Conservation (phyloP, 2,329 filamentous ascomycete genomes). For the Fusarium musae region DNA sequence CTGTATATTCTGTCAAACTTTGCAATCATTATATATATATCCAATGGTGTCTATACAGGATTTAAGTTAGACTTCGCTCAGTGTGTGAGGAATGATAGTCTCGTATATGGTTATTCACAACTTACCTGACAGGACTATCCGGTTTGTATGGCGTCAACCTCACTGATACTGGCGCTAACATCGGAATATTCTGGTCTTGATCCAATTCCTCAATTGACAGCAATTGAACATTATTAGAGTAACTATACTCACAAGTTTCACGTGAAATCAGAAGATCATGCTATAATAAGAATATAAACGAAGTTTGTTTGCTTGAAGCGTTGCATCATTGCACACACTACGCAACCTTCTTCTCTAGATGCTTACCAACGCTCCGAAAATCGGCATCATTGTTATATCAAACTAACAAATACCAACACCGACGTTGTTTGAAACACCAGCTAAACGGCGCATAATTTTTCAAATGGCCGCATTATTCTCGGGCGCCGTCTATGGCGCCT, state of each 20-base stretch:
- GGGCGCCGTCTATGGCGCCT: constrained; percentile 70
- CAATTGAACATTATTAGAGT: too few species aligned
- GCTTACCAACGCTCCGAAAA: constrained; percentile 19
- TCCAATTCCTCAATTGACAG: not conserved
- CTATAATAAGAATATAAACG: not conserved
- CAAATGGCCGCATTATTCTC: constrained; percentile 54
- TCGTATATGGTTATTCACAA: not conserved
- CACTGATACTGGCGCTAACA: not conserved
- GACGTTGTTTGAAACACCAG: not conserved
- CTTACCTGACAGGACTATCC: not conserved
- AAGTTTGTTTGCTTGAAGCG: not conserved
- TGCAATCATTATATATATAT: not conserved
- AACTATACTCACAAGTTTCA: rapidly evolving
- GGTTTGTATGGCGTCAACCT: not conserved
- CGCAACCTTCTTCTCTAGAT: not conserved
- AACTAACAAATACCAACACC: not conserved
- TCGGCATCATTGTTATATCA: not conserved
- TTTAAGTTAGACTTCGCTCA: too few species aligned
- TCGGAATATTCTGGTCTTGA: not conserved
- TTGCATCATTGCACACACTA: not conserved
- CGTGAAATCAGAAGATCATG: rapidly evolving
- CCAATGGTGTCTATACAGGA: not conserved
- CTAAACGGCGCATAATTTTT: not conserved
- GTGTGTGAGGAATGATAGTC: too few species aligned
- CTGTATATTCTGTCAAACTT: not conserved